Evolutionary conservation across 1,139 yeast species (phyloP).

Genomic region (Taiozyma sp.): DNA sequence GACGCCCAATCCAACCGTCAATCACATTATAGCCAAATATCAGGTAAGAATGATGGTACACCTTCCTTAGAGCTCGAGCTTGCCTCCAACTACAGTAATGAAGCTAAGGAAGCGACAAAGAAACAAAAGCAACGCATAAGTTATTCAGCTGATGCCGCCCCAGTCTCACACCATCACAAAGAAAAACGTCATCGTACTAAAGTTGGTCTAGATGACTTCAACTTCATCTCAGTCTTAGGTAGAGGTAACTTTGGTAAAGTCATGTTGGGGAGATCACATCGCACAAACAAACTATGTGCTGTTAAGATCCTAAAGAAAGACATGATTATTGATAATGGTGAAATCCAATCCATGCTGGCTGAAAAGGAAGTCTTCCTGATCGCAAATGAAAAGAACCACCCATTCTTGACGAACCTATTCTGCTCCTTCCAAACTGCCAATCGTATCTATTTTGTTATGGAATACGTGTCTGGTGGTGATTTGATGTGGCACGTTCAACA

Average conservation of each 20-base stretch:
- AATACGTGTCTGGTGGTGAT: slow-evolving; percentile 96
- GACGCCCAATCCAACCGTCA: slow-evolving; percentile 4
- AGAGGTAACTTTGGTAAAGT: slow-evolving; percentile 98
- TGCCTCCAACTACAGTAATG: neutral
- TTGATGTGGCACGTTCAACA: slow-evolving; percentile 99
- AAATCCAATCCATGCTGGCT: slow-evolving; percentile 89
- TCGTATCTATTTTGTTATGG: slow-evolving; percentile 97
- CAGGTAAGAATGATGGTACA: neutral
- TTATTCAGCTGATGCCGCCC: neutral
- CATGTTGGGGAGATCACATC: slow-evolving; percentile 91
- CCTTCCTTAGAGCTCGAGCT: neutral
- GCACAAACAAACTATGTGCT: slow-evolving; percentile 72
- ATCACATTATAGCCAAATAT: neutral
- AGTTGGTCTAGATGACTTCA: slow-evolving; percentile 92
- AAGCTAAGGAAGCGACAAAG: neutral
- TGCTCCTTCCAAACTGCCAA: slow-evolving; percentile 98
- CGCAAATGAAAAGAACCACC: slow-evolving; percentile 89
- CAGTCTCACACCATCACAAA: slow-evolving; percentile 8
- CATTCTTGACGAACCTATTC: slow-evolving; percentile 84
- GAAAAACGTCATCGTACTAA: slow-evolving; percentile 47
- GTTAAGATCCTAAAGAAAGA: slow-evolving; percentile 94
- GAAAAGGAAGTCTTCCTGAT: slow-evolving; percentile 89
- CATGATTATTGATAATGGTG: slow-evolving; percentile 91
- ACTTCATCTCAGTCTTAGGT: slow-evolving; percentile 89
- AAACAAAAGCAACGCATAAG: neutral